Percentiles rank a stretch among this genome's conserved stretches.
These are phyloP conservation scores for Pleurostoma richardsiae DNA, from an alignment of 2,329 filamentous ascomycete genomes.

Conservation along the genomic window DNA sequence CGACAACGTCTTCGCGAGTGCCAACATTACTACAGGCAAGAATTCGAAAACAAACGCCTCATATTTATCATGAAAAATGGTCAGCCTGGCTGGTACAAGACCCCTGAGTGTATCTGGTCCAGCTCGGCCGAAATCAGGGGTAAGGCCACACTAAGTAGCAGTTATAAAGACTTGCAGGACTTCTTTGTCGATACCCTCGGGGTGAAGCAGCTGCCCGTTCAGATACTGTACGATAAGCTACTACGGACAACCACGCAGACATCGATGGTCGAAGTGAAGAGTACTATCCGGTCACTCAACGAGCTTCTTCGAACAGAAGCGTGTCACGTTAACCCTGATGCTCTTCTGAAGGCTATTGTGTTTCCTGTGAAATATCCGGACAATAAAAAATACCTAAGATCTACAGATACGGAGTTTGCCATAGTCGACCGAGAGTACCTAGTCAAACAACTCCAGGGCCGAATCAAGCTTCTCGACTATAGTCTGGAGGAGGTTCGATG, in stretches of 20 bases:
- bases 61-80: conserved; percentile 5
- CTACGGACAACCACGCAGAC: conserved; percentile 9
- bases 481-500: conserved; percentile 21
- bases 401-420: conserved; percentile 17
- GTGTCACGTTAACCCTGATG: background rate
- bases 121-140: conserved; percentile 4
- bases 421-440: conserved; percentile 26
- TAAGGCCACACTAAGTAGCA: conserved; percentile 3
- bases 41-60: conserved; percentile 3
- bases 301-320: conserved; percentile 17
- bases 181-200: conserved; percentile 17
- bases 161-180: conserved; percentile 4
- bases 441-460: conserved; percentile 15
- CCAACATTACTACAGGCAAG: background rate
- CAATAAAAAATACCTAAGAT: conserved; percentile 7
- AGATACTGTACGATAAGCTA: conserved; percentile 25
- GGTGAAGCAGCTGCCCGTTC: conserved; percentile 18
- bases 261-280: conserved; percentile 17
- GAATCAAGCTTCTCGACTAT: conserved; percentile 28
- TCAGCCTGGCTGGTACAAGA: conserved; percentile 1
- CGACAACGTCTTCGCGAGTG: no score
- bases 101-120: conserved; percentile 9
- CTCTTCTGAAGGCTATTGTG: conserved; percentile 7
- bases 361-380: conserved; percentile 17
- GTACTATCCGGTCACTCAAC: conserved; percentile 24